These are phyloP conservation scores for Leccinellum albellum DNA, from an alignment of 768 basidiomycete species.

Conservation along the genomic window DNA sequence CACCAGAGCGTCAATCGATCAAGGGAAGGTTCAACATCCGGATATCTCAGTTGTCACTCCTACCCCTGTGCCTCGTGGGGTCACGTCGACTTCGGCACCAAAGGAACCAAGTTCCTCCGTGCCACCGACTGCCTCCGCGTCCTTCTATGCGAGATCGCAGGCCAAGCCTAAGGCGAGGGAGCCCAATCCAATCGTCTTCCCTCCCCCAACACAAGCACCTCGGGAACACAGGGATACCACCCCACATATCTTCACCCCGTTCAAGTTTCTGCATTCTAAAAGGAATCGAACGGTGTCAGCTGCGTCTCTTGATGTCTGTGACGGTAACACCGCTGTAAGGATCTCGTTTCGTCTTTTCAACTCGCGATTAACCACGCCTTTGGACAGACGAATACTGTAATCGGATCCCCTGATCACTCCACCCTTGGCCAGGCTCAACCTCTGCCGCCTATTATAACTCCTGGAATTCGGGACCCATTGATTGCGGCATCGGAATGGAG, in stretches of 20 bases:
- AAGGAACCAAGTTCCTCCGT: conserved; percentile 15
- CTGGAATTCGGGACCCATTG: conserved; percentile 60
- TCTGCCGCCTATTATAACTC: conserved; percentile 40
- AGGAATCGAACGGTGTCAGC: conserved; percentile 66
- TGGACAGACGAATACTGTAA: conserved; percentile 59
- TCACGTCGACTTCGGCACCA: conserved; percentile 5
- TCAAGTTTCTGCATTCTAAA: conserved; percentile 52
- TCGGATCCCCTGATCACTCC: conserved; percentile 74
- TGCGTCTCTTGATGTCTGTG: conserved; percentile 72
- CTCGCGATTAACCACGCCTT: conserved; percentile 1
- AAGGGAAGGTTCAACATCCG: conserved; percentile 12
- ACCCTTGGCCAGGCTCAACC: conserved; percentile 56
- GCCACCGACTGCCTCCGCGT: conserved; percentile 1
- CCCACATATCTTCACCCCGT: conserved; percentile 55
- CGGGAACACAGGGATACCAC: conserved; percentile 39
- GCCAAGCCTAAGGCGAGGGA: conserved; percentile 14
- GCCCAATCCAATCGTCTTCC: conserved; percentile 26
- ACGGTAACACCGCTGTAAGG: conserved; percentile 71
- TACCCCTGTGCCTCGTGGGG: conserved; percentile 13
- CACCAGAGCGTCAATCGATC: conserved; percentile 19
- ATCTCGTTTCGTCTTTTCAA: neutral
- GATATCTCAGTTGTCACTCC: conserved; percentile 5
- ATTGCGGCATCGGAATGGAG: conserved; percentile 70
- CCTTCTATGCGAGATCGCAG: conserved; percentile 12
- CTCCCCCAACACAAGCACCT: conserved; percentile 28